Percentiles rank a stretch among this genome's conserved stretches.
Evolutionary conservation across 2,329 filamentous ascomycete genomes (phyloP).

Genomic region (Xylaria polymorpha): DNA sequence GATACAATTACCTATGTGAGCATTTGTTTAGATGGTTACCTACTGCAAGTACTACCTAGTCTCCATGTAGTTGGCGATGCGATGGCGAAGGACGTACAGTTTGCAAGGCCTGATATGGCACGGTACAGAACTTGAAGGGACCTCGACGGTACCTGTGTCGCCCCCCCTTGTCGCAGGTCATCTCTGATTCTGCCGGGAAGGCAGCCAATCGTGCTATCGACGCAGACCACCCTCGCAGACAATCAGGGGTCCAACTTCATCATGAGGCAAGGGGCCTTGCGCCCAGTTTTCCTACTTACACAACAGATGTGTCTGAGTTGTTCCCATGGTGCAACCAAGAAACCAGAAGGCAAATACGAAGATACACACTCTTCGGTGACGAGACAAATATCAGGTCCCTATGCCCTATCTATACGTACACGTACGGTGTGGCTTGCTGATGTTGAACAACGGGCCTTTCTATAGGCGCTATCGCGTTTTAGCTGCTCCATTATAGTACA

Average conservation of each 20-base stretch:
- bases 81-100: slow-evolving; percentile 31
- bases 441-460: slow-evolving; percentile 1
- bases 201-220: slow-evolving; percentile 45
- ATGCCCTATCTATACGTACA: background rate
- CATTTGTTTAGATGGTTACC: slow-evolving; percentile 21
- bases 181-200: slow-evolving; percentile 44
- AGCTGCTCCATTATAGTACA: slow-evolving; percentile 4
- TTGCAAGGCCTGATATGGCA: slow-evolving; percentile 16
- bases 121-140: slow-evolving; percentile 37
- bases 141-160: slow-evolving; percentile 43
- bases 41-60: too few relatives aligned
- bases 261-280: slow-evolving; percentile 47
- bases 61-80: background rate
- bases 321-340: slow-evolving; percentile 27
- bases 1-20: background rate
- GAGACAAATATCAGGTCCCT: background rate
- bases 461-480: slow-evolving; percentile 2
- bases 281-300: slow-evolving; percentile 36
- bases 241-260: slow-evolving; percentile 46
- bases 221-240: slow-evolving; percentile 35
- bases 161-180: slow-evolving; percentile 44
- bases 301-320: slow-evolving; percentile 38
- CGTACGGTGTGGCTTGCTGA: slow-evolving; percentile 10
- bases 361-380: slow-evolving; percentile 16
- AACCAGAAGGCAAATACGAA: slow-evolving; percentile 30